Conservation (phyloP, 2,329 filamentous ascomycete species). For the Leptographium lundbergii region DNA sequence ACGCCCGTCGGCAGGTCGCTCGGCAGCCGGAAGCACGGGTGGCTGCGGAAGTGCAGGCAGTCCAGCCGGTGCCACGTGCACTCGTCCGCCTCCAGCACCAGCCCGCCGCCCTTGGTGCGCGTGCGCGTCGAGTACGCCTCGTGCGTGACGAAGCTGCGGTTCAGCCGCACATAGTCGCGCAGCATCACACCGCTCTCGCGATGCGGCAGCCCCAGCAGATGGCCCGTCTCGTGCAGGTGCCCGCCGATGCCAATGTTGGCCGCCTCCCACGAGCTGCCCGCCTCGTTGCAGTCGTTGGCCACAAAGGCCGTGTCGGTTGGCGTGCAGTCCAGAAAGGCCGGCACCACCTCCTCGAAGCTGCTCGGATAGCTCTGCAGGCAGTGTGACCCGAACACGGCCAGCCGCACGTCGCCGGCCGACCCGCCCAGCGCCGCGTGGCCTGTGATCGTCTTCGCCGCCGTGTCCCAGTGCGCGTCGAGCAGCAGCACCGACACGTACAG, state of each 20-base stretch:
- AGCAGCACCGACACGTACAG: slow-evolving; percentile 80
- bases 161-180: slow-evolving; percentile 72
- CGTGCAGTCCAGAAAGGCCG: slow-evolving; percentile 83
- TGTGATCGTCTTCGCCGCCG: slow-evolving; percentile 51
- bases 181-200: slow-evolving; percentile 89
- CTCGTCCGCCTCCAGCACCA: slow-evolving; percentile 60
- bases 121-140: slow-evolving; percentile 84
- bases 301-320: slow-evolving; percentile 69
- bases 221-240: slow-evolving; percentile 82
- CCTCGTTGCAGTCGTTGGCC: slow-evolving; percentile 76
- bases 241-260: slow-evolving; percentile 88
- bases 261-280: slow-evolving; percentile 89
- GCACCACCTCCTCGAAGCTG: slow-evolving; percentile 77
- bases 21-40: slow-evolving; percentile 79
- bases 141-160: slow-evolving; percentile 67
- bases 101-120: slow-evolving; percentile 66
- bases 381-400: slow-evolving; percentile 89
- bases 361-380: slow-evolving; percentile 83
- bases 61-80: slow-evolving; percentile 88
- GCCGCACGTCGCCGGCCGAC: slow-evolving; percentile 55
- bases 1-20: slow-evolving; percentile 51
- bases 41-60: slow-evolving; percentile 73
- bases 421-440: slow-evolving; percentile 81
- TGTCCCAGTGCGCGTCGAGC: slow-evolving; percentile 83
- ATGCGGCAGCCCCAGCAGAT: slow-evolving; percentile 80